Evolutionary conservation across 257 asterid genomes (phyloP).

Genomic region (Scutellaria galericulata): DNA sequence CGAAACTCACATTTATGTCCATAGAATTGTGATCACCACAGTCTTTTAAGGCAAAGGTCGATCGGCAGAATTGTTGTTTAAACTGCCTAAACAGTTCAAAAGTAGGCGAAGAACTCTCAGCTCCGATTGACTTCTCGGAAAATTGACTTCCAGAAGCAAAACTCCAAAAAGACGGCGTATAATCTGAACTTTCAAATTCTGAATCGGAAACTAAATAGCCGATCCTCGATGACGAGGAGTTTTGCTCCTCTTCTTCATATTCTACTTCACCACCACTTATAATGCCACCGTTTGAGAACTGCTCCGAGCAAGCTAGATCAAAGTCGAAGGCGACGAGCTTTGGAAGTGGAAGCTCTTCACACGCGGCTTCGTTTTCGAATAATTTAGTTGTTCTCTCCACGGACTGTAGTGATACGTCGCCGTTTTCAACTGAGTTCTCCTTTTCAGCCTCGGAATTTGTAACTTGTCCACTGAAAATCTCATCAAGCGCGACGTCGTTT

Average conservation of each 20-base stretch:
- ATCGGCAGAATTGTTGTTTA: slow-evolving; percentile 68
- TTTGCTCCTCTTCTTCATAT: slow-evolving; percentile 44
- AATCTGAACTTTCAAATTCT: slow-evolving; percentile 59
- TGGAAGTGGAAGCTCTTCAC: slow-evolving; percentile 40
- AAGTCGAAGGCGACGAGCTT: slow-evolving; percentile 42
- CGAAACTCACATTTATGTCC: slow-evolving; percentile 61
- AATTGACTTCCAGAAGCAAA: slow-evolving; percentile 86
- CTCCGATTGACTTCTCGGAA: slow-evolving; percentile 67
- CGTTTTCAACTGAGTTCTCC: slow-evolving; percentile 35
- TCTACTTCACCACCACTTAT: slow-evolving; percentile 36
- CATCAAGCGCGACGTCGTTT: slow-evolving; percentile 37
- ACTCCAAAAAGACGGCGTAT: slow-evolving; percentile 65
- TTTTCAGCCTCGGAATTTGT: slow-evolving; percentile 36
- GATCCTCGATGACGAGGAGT: slow-evolving; percentile 61
- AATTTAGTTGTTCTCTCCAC: slow-evolving; percentile 35
- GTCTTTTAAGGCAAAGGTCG: slow-evolving; percentile 38
- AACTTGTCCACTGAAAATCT: slow-evolving; percentile 28
- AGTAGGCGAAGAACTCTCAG: slow-evolving; percentile 64
- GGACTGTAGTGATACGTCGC: slow-evolving; percentile 42
- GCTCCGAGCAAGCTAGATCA: slow-evolving; percentile 81
- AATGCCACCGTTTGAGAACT: slow-evolving; percentile 53
- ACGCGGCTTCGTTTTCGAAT: slow-evolving; percentile 35
- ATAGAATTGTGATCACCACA: slow-evolving; percentile 38
- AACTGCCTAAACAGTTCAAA: slow-evolving; percentile 69
- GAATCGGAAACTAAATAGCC: slow-evolving; percentile 53